Percentiles rank a stretch among this genome's conserved stretches.
These are phyloP conservation scores for Chamaenerion angustifolium DNA, from an alignment of 345 rosid genomes.

Conservation along the genomic window DNA sequence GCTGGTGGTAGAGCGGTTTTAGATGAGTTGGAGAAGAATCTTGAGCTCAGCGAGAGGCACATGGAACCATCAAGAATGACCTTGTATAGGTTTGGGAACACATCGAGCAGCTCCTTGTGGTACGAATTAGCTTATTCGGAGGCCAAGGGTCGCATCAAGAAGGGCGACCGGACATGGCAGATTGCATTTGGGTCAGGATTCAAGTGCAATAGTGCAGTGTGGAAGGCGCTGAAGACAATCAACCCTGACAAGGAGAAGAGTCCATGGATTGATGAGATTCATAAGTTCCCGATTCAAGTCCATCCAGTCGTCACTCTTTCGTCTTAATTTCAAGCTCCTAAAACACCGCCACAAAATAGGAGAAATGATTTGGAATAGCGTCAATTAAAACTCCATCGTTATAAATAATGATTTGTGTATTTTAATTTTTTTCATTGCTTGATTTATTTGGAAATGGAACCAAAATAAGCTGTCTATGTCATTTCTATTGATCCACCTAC, in stretches of 20 bases:
- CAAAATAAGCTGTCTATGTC: too few relatives aligned
- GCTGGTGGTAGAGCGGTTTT: slow-evolving; percentile 88
- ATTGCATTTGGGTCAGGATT: slow-evolving; percentile 94
- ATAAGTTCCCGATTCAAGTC: slow-evolving; percentile 63
- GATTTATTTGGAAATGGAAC: too few relatives aligned
- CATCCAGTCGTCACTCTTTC: slow-evolving; percentile 20
- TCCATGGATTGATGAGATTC: slow-evolving; percentile 80
- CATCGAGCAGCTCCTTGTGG: slow-evolving; percentile 88
- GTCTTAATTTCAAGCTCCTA: too few relatives aligned
- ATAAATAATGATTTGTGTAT: too few relatives aligned
- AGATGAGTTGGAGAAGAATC: slow-evolving; percentile 78
- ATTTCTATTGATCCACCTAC: too few relatives aligned
- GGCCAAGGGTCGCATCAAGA: slow-evolving; percentile 72
- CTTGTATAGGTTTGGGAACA: slow-evolving; percentile 69
- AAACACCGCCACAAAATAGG: too few relatives aligned
- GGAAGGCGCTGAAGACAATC: slow-evolving; percentile 61
- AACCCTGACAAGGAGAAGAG: slow-evolving; percentile 59
- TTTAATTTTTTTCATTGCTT: too few relatives aligned
- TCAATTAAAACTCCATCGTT: too few relatives aligned
- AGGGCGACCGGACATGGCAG: slow-evolving; percentile 84
- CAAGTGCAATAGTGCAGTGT: slow-evolving; percentile 91
- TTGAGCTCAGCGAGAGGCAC: slow-evolving; percentile 61
- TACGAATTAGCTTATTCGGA: slow-evolving; percentile 78
- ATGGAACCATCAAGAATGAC: slow-evolving; percentile 98
- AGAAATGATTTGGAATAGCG: too few relatives aligned